Percentiles rank a stretch among this genome's conserved stretches.
Evolutionary conservation across 2,329 filamentous ascomycete genomes (phyloP).

Genomic region (Pseudogymnoascus sp.): DNA sequence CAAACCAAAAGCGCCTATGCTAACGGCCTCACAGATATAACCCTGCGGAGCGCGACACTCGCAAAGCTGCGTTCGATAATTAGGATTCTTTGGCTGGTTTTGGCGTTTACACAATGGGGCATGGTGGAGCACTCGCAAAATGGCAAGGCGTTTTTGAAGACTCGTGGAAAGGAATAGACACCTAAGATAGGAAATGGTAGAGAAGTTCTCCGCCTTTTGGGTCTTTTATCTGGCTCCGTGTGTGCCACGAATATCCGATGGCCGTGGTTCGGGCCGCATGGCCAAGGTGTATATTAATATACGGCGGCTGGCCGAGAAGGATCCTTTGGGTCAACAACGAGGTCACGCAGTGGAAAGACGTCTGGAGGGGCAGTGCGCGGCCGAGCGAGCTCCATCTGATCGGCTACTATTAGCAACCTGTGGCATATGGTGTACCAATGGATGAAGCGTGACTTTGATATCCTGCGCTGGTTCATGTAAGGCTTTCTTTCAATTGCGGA

Average conservation of each 20-base stretch:
- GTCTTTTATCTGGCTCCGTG: constrained; percentile 2
- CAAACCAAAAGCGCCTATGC: not conserved
- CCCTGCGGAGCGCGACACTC: constrained; percentile 39
- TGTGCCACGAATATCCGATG: not conserved
- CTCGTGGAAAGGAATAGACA: constrained; percentile 10
- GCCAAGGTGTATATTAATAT: constrained; percentile 3
- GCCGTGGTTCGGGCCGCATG: not conserved
- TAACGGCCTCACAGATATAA: constrained; percentile 36
- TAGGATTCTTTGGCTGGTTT: constrained; percentile 9
- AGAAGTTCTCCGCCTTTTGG: constrained; percentile 7
- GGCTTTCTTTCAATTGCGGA: not conserved
- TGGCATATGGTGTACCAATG: not conserved
- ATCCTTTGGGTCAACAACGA: not conserved
- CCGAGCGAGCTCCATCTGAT: not conserved
- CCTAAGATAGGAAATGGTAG: constrained; percentile 8
- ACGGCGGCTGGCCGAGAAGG: not conserved
- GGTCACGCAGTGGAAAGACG: not conserved
- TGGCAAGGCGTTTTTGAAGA: constrained; percentile 20
- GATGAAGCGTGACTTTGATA: not conserved
- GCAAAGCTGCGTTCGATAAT: constrained; percentile 31
- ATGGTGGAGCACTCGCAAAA: constrained; percentile 7
- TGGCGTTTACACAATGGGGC: constrained; percentile 10
- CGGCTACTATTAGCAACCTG: not conserved
- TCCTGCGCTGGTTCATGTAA: not conserved
- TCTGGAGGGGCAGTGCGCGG: not conserved